Percentiles rank a stretch among this genome's conserved stretches.
These are phyloP conservation scores for Ilyonectria destructans DNA, from an alignment of 2,329 filamentous ascomycete genomes.

Conservation along the genomic window DNA sequence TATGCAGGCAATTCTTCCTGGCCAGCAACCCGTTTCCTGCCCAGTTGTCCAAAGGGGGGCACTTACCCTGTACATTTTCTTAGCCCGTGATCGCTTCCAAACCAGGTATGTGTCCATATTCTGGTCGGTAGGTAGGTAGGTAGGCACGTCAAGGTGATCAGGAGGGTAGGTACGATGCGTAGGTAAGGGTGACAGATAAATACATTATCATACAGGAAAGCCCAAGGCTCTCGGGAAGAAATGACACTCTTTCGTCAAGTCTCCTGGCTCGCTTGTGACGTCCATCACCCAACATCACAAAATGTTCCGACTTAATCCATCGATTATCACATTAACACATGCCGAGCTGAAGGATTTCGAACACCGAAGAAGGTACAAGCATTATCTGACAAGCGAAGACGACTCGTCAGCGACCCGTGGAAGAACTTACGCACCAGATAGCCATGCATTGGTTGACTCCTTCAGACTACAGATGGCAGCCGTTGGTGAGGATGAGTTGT, in stretches of 20 bases:
- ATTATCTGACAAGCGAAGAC: conserved; percentile 23
- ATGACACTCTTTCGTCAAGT: neutral
- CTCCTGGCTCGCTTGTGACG: neutral
- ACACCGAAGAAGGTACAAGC: conserved; percentile 42
- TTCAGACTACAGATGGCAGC: neutral
- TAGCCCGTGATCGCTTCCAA: neutral
- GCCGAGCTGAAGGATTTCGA: conserved; percentile 42
- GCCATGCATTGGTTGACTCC: neutral
- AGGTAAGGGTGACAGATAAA: neutral
- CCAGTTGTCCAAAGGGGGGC: neutral
- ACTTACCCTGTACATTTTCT: neutral
- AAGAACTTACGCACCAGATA: neutral
- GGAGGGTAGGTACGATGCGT: neutral
- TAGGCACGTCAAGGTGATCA: neutral
- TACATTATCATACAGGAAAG: neutral
- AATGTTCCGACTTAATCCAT: conserved; percentile 45
- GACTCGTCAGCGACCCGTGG: neutral
- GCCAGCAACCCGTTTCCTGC: neutral
- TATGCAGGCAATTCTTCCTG: no score
- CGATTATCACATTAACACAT: conserved; percentile 36
- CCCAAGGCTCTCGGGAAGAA: neutral
- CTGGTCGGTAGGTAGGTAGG: neutral
- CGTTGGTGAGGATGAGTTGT: neutral
- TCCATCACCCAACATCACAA: neutral
- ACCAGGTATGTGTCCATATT: neutral